Percentiles rank a stretch among this genome's conserved stretches.
phyloP scores from a whole-genome alignment of 768 basidiomycete genomes.

The Phaeotremella skinneri region DNA sequence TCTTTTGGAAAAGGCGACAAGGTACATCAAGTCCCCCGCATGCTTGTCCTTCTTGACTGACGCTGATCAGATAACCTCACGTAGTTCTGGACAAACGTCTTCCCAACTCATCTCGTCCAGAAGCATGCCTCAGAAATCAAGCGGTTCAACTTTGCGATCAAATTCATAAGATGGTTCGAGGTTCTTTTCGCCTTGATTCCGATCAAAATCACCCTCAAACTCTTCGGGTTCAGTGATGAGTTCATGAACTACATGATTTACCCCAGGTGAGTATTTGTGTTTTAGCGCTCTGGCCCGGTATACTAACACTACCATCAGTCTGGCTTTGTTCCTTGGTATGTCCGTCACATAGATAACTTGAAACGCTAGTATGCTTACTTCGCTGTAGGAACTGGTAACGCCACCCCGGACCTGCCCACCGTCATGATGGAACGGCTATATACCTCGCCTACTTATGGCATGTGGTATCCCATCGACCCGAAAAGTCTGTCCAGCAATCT shows the following conservation, averaged over 20 bases:
- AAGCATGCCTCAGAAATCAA: conserved; percentile 53
- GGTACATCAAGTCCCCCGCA: conserved; percentile 24
- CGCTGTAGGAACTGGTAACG: conserved; percentile 52
- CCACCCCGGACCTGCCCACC: conserved; percentile 53
- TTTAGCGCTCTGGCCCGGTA: not conserved
- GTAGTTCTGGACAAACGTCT: conserved; percentile 55
- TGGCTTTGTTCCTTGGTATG: conserved; percentile 50
- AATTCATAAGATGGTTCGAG: conserved; percentile 52
- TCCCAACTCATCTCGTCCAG: conserved; percentile 54
- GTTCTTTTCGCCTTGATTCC: conserved; percentile 54
- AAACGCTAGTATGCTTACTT: conserved; percentile 10
- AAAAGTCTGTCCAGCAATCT: conserved; percentile 52
- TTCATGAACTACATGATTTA: conserved; percentile 54
- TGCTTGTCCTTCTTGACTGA: not conserved
- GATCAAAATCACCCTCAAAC: conserved; percentile 53
- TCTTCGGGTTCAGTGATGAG: conserved; percentile 54
- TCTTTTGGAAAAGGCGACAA: conserved; percentile 55
- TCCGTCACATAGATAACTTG: not conserved
- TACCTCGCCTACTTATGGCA: conserved; percentile 55
- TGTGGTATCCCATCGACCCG: conserved; percentile 54
- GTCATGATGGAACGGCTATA: conserved; percentile 55
- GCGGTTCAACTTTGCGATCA: conserved; percentile 52
- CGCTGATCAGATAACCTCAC: not conserved
- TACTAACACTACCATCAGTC: conserved; percentile 8
- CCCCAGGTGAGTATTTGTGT: conserved; percentile 35